Percentiles rank a stretch among this genome's conserved stretches.
Evolutionary conservation across 306 rosid species (phyloP).

Genomic region (Quercus aquifolioides): DNA sequence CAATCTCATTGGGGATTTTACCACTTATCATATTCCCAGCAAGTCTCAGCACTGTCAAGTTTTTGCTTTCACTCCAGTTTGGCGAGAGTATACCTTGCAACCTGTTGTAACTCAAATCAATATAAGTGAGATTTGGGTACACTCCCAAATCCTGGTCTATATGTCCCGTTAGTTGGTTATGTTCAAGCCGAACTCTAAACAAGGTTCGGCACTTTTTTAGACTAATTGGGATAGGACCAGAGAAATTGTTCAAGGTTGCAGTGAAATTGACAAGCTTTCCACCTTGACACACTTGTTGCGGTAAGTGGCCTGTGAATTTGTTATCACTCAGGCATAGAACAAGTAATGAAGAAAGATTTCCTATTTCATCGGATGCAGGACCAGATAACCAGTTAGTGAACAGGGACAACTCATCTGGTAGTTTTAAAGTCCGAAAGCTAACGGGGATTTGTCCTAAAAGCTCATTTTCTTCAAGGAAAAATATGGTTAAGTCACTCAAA

Average conservation of each 20-base stretch:
- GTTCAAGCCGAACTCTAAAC: conserved; percentile 16
- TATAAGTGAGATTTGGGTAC: too few species aligned
- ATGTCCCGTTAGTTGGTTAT: too few species aligned
- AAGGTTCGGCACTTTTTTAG: conserved; percentile 18
- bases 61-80: too few species aligned
- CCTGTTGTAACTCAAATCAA: too few species aligned
- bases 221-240: conserved; percentile 29
- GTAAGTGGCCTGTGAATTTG: conserved; percentile 24
- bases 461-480: too few species aligned
- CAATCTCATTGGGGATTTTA: too few species aligned
- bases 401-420: conserved; percentile 16
- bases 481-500: too few species aligned
- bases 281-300: too few species aligned
- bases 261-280: conserved; percentile 14
- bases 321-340: conserved; percentile 31
- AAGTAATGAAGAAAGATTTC: conserved; percentile 20
- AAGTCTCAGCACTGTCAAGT: too few species aligned
- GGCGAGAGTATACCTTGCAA: too few species aligned
- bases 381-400: conserved; percentile 24
- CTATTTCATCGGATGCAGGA: conserved; percentile 14
- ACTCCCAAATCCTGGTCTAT: too few species aligned
- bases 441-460: background rate
- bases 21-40: too few species aligned
- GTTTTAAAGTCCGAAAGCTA: conserved; percentile 9
- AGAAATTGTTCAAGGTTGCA: background rate